phyloP scores from a whole-genome alignment of 1,139 yeast genomes.

The Debaryomyces nepalensis region DNA sequence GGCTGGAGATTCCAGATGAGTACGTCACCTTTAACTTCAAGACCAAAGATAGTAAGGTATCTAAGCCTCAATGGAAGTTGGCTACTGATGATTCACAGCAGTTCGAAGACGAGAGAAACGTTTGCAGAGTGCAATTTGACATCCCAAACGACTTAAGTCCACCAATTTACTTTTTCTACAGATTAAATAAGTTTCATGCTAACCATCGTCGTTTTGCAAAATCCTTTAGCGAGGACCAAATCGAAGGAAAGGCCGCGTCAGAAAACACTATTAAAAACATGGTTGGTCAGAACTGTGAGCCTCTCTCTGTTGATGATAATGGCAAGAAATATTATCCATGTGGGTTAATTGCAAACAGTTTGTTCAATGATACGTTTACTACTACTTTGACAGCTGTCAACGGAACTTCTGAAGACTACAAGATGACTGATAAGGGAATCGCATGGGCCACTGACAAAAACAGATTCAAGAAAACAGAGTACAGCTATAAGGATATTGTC shows the following conservation, averaged over 20 bases:
- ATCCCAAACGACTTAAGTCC: conserved; percentile 76
- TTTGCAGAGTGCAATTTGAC: conserved; percentile 79
- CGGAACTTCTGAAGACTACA: conserved; percentile 47
- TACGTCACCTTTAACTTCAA: conserved; percentile 61
- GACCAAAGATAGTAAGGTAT: conserved; percentile 16
- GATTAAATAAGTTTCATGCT: conserved; percentile 82
- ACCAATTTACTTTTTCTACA: conserved; percentile 80
- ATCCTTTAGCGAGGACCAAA: conserved; percentile 88
- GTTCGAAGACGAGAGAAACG: conserved; percentile 59
- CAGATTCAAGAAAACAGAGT: conserved; percentile 62
- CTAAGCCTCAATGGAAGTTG: conserved; percentile 60
- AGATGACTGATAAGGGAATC: conserved; percentile 58
- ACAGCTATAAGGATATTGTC: conserved; percentile 70
- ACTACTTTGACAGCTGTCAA: conserved; percentile 46
- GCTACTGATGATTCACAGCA: conserved; percentile 51
- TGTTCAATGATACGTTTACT: conserved; percentile 69
- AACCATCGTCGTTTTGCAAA: conserved; percentile 94
- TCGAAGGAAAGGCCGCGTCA: conserved; percentile 74
- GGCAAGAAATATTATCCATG: conserved; percentile 71
- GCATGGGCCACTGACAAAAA: conserved; percentile 70
- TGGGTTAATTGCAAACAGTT: conserved; percentile 77
- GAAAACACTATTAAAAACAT: conserved; percentile 61
- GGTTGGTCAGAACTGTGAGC: conserved; percentile 86
- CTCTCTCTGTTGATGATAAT: conserved; percentile 61
- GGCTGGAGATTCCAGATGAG: conserved; percentile 64